Percentiles rank a stretch among this genome's conserved stretches.
These are phyloP conservation scores for Thelephora aurantiotincta DNA, from an alignment of 768 basidiomycete species.

Conservation along the genomic window DNA sequence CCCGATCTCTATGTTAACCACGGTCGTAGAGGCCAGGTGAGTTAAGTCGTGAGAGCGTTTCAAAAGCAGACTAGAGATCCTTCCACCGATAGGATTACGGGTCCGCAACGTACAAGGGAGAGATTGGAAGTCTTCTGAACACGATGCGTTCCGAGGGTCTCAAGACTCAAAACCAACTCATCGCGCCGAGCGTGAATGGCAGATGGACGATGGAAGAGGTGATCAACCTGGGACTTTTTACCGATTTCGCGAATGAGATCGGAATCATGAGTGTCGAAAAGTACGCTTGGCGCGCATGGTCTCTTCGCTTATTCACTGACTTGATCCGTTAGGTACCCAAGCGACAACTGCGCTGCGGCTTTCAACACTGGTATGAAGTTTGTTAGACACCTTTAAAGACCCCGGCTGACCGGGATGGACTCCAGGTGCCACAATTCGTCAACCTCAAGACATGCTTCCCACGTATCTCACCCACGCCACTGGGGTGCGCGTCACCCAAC, in stretches of 20 bases:
- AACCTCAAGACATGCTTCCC: conserved; percentile 26
- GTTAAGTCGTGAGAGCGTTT: background rate
- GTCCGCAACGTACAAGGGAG: background rate
- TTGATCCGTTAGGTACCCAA: conserved; percentile 22
- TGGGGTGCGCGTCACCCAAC: conserved; percentile 18
- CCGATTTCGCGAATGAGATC: conserved; percentile 18
- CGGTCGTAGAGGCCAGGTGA: conserved; percentile 5
- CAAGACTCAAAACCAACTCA: conserved; percentile 12
- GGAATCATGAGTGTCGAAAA: conserved; percentile 27
- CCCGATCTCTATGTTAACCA: conserved; percentile 36
- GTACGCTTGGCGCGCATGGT: conserved; percentile 9
- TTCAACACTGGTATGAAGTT: conserved; percentile 8
- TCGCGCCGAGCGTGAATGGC: conserved; percentile 19
- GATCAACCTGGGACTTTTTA: conserved; percentile 18
- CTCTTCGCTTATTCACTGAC: background rate
- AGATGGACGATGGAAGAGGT: conserved; percentile 19
- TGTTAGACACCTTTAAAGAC: background rate
- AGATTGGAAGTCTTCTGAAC: background rate
- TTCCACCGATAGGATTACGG: background rate
- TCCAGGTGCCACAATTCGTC: conserved; percentile 8
- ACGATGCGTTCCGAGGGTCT: conserved; percentile 4
- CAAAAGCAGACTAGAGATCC: background rate
- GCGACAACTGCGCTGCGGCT: conserved; percentile 19
- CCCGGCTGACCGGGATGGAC: conserved; percentile 1
- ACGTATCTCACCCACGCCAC: conserved; percentile 30